Evolutionary conservation across 129 eudicot genomes (phyloP), one percentile per base, ranked within the genome.

Genomic region (Pseudognaphalium luteoalbum): DNA sequence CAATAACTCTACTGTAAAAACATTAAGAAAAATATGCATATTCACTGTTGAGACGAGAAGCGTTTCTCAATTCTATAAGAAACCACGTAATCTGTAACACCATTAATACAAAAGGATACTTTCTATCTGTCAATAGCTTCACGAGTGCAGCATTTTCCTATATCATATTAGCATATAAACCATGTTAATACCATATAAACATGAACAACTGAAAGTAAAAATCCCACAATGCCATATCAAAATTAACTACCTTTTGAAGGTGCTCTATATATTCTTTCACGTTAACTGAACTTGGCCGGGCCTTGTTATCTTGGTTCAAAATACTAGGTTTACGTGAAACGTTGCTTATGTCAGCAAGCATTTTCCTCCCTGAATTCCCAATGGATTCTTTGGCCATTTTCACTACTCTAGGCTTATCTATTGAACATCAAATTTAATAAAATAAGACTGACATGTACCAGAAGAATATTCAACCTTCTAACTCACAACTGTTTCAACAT

Each of bases 321-420:
- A 65, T 32, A 60, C 54, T 77, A 47, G 72, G 76, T 69, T 59
- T 68, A 6, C 39, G 82, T 22, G 83, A 78, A 69, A 76, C 65
- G 76, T 91, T 91, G 77, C 91, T 88, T 32, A 91, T 84, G 76
- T 91, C 90, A 42, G 84, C 88, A 72, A 91, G 91, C 78, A 42
- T 81, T 71, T 76, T 78, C 84, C 97, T 84, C 29, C 75, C 83
- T 7, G 63, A 77, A 80, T 59, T 78, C 66, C 78, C 90, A 3
- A 72, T 76, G 42, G 71, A 73, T 25, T 71, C 78, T 62, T 73
- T 76, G 9, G 76, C 68, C 69, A 20, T 28, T 73, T 78, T 82
- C 51, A 57, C 85, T 33, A 76, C 71, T 72, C 77, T 71, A 20
- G 78, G 72, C 58, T 78, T 87, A 60, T 83, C 84, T 72, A 50